A percentile compares a stretch with the other conserved stretches of the same genome.
phyloP scores from a whole-genome alignment of 208 protist genomes.

The Novymonas esmeraldas region DNA sequence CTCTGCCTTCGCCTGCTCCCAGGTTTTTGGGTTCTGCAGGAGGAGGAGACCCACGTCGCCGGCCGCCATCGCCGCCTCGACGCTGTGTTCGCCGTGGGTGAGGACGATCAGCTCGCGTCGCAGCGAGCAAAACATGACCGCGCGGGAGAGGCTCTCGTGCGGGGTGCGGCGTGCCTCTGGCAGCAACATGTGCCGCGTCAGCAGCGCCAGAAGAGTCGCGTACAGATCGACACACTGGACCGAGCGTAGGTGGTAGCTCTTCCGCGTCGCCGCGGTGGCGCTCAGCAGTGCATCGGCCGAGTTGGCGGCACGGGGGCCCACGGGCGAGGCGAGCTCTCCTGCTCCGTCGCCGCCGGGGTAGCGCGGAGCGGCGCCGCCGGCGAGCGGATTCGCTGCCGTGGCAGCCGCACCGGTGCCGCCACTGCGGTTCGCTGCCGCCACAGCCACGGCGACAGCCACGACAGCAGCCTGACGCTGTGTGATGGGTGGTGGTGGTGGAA shows the following conservation, averaged over 20 bases:
- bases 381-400: conserved; percentile 16
- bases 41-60: conserved; percentile 40
- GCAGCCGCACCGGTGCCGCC: not conserved
- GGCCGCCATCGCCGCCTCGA: conserved; percentile 47
- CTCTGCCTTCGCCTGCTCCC: conserved; percentile 42
- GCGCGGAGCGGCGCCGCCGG: not conserved
- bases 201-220: conserved; percentile 36
- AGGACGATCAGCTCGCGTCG: conserved; percentile 43
- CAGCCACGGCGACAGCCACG: conserved; percentile 1
- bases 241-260: conserved; percentile 33
- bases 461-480: conserved; percentile 13
- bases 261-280: conserved; percentile 1
- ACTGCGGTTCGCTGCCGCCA: not conserved
- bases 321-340: not conserved
- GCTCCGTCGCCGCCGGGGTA: not conserved
- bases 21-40: conserved; percentile 33
- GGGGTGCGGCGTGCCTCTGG: conserved; percentile 38
- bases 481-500: conserved; percentile 11
- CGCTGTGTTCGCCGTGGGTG: conserved; percentile 39
- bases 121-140: conserved; percentile 43
- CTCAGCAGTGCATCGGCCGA: not conserved
- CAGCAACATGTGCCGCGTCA: conserved; percentile 47
- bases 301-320: not conserved
- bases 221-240: conserved; percentile 53
- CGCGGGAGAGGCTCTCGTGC: conserved; percentile 38